Evolutionary conservation across 2,329 filamentous ascomycete genomes (phyloP).

Genomic region (Berkeleyomyces rouxiae): DNA sequence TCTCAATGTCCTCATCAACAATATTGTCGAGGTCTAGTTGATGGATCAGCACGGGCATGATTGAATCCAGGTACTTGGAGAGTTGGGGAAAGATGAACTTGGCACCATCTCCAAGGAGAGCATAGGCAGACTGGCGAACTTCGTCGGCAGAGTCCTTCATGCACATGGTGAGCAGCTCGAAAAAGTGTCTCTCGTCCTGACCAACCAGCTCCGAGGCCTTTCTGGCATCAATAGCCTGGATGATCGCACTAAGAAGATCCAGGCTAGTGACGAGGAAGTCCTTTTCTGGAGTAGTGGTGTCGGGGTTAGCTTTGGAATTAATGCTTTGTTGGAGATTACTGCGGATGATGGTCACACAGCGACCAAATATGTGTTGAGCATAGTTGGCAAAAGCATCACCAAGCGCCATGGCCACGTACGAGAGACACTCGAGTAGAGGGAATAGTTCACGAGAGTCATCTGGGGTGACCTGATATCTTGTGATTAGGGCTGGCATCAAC

Average conservation of each 20-base stretch:
- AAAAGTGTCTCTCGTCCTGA: conserved; percentile 65
- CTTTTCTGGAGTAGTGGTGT: conserved; percentile 71
- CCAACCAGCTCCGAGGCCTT: conserved; percentile 64
- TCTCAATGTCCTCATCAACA: conserved; percentile 64
- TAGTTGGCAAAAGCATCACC: conserved; percentile 70
- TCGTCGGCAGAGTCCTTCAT: conserved; percentile 86
- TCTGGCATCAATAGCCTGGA: conserved; percentile 65
- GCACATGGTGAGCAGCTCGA: conserved; percentile 77
- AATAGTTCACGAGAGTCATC: conserved; percentile 90
- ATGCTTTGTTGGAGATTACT: conserved; percentile 72
- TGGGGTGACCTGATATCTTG: conserved; percentile 69
- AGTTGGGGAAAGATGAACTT: conserved; percentile 80
- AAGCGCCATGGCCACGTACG: conserved; percentile 80
- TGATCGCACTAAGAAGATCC: conserved; percentile 80
- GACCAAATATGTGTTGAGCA: conserved; percentile 67
- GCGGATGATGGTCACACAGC: conserved; percentile 84
- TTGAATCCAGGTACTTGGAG: conserved; percentile 50
- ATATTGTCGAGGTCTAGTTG: conserved; percentile 73
- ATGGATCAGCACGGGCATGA: conserved; percentile 68
- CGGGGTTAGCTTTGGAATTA: conserved; percentile 48
- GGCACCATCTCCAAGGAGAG: conserved; percentile 82
- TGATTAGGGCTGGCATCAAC: conserved; percentile 84
- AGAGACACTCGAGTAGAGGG: conserved; percentile 86
- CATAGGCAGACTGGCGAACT: conserved; percentile 90
- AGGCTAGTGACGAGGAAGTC: conserved; percentile 93